These are phyloP conservation scores for Penicillium fuscoglaucum DNA, from an alignment of 2,329 filamentous ascomycete genomes.

Conservation along the genomic window DNA sequence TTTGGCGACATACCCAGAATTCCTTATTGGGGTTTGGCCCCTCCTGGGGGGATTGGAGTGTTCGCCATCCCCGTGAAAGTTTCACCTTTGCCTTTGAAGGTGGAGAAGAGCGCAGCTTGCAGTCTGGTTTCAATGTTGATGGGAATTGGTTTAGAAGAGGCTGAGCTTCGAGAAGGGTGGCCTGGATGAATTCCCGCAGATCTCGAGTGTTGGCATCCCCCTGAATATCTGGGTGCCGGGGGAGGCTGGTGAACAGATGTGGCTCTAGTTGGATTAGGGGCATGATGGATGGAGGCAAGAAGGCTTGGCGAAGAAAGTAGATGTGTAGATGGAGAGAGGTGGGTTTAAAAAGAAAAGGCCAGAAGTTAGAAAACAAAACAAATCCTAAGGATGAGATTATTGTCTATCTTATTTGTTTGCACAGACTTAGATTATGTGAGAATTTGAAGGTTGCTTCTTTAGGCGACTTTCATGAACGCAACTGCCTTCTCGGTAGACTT, in stretches of 20 bases:
- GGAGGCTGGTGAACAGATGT: slow-evolving; percentile 32
- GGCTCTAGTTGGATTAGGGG: slow-evolving; percentile 29
- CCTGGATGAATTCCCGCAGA: slow-evolving; percentile 24
- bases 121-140: slow-evolving; percentile 27
- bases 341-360: background rate
- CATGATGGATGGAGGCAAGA: slow-evolving; percentile 12
- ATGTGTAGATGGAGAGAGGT: background rate
- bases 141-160: slow-evolving; percentile 32
- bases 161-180: slow-evolving; percentile 32
- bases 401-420: background rate
- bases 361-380: background rate
- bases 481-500: background rate
- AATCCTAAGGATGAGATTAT: background rate
- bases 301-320: background rate
- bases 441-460: background rate
- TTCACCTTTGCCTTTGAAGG: slow-evolving; percentile 34
- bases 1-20: slow-evolving; percentile 46
- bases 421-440: background rate
- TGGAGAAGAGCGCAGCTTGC: slow-evolving; percentile 30
- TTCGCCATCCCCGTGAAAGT: slow-evolving; percentile 25
- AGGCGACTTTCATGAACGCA: background rate
- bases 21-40: slow-evolving; percentile 23
- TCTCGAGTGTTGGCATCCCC: slow-evolving; percentile 6
- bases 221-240: slow-evolving; percentile 31
- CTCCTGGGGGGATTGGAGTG: slow-evolving; percentile 1